These are phyloP conservation scores for Drechslera avenae DNA, from an alignment of 2,329 filamentous ascomycete genomes.

Conservation along the genomic window DNA sequence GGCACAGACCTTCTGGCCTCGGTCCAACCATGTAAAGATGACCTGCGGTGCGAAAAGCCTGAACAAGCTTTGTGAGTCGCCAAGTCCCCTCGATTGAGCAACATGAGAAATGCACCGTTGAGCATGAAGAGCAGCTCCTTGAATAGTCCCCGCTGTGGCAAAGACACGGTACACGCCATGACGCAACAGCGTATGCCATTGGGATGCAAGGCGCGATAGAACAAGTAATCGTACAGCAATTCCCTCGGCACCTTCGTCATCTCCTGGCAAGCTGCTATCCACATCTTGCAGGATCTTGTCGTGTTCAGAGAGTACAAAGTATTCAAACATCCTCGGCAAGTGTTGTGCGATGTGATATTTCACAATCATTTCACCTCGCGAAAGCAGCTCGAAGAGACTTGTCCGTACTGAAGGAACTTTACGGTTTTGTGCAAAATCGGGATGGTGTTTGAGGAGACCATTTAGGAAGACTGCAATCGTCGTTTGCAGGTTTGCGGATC, in stretches of 20 bases:
- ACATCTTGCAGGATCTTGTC: constrained; percentile 85
- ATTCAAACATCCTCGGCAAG: constrained; percentile 75
- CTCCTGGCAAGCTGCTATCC: constrained; percentile 74
- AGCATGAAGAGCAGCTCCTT: constrained; percentile 70
- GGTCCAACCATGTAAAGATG: constrained; percentile 86
- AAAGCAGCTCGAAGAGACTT: constrained; percentile 74
- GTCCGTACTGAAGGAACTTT: constrained; percentile 69
- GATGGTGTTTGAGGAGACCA: constrained; percentile 68
- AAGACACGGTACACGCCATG: constrained; percentile 93
- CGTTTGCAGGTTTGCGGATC: constrained; percentile 72
- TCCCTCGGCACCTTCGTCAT: constrained; percentile 74
- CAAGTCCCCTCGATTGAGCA: constrained; percentile 67
- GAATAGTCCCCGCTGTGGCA: constrained; percentile 79
- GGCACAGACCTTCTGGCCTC: constrained; percentile 56
- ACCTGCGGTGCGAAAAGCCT: constrained; percentile 85
- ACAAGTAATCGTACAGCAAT: constrained; percentile 83
- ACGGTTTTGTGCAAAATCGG: constrained; percentile 67
- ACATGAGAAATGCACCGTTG: constrained; percentile 71
- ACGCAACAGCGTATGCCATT: constrained; percentile 84
- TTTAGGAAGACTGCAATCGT: constrained; percentile 72
- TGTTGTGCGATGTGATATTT: constrained; percentile 75
- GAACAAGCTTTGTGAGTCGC: constrained; percentile 74
- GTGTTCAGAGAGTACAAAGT: constrained; percentile 82
- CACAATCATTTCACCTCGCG: constrained; percentile 68
- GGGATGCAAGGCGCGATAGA: constrained; percentile 75